Base-by-base conservation (phyloP, 768 basidiomycete genomes). In the Kwoniella europaea region DNA sequence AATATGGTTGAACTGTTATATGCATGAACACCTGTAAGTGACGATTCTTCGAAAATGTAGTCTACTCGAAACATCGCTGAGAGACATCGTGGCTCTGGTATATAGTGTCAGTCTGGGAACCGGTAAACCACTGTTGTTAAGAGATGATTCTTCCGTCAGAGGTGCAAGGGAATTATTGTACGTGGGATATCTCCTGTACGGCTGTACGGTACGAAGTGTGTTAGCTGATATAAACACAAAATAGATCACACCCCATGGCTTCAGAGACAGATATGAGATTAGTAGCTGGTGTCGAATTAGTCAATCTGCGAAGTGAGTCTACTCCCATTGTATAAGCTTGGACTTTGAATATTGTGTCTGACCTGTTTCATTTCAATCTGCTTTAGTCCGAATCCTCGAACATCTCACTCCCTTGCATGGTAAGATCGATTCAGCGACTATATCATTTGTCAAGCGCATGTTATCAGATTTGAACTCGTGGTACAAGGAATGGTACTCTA, bases 1-100 rank as follows among this genome's bases (percentile, higher is more conserved):
- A 62, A 93, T 95, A 71, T 97, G 94, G 94, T 86, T 95, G 69
- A 94, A 93, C 81, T 87, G 96, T 54, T 96, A 95, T 82, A 93
- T 93, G 92, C 93, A 96, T 78, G 94, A 96, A 85, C 94, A 94
- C 85, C 92, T 94, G 92, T 93, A 77, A 72, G 91, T 86, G 10
- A 41, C 53, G 20, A 3, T 27, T 56, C 3, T 22, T 29, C 27
- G 52, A 15, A 57, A 65, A 13, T 16, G 24, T 35, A 35, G 7
- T 35, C 35, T 35, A 6, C 35, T 35, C 35, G 35, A 35, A 35
- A 5, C 7, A 35, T 7, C 35, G 35, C 35, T 35, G 35, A 35
- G 35, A 35, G 35, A 35, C 6, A 35, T 35, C 35, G 3, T 35
- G 35, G 5, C 57, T 20, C 74, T 43, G 59, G 58, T 71, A 59